Base-by-base conservation (phyloP, 768 basidiomycete genomes). In the Serendipita sp. region DNA sequence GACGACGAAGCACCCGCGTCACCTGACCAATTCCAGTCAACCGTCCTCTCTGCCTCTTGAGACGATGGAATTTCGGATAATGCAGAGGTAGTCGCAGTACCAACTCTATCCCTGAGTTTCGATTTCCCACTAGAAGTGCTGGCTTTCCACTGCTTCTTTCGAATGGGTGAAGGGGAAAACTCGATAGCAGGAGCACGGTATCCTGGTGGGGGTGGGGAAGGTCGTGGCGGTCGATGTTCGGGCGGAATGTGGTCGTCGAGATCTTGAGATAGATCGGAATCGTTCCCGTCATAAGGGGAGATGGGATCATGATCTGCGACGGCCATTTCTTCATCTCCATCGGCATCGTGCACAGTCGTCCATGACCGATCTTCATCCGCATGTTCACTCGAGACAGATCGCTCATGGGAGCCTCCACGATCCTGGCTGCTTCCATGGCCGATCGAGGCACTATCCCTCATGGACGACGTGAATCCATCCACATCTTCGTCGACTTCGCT, bases 401-500 rank as follows among this genome's bases (percentile, higher is more conserved):
- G 41, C 13, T 41, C 41, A 41, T 41, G 41, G 47, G 68, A 68
- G 36, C 67, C 70, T 45, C 72, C 74, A 18, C 72, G 70, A 44
- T 66, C 44, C 23, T 70, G 71, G 15, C 70, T 66, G 41, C 74
- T 70, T 36, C 70, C 73, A 11, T 69, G 46, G 28, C 70, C 74
- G 66, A 65, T 70, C 75, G 36, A 70, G 67, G 74, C 75, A 66
- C 76, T 83, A 56, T 48, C 65, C 60, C 28, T 35, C 41, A 23
- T 48, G 3, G 38, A 41, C 23, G 63, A 44, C 86, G 87, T 87
- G 32, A 83, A 85, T 70, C 87, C 86, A 0, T 77, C 75, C 70
- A 86, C 79, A 64, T 72, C 74, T 5, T 79, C 79, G 7, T 78
- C 78, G 3, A 70, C 71, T 44, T 76, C 72, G 68, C 76, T 73